Conservation (phyloP, 305 asterid species). For the Fraxinus sp. region DNA sequence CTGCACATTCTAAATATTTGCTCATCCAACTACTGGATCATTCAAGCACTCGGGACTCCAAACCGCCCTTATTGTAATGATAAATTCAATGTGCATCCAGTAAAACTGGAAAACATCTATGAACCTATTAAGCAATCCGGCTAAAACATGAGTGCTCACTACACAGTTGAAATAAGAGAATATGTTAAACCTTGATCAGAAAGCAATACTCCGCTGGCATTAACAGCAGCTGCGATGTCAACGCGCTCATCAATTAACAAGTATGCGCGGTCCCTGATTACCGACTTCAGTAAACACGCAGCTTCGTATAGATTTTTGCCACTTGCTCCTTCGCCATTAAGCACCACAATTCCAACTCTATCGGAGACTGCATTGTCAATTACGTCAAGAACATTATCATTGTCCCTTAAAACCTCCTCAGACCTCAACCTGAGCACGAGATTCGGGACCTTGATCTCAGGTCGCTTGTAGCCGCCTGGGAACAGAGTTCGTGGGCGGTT, state of each 20-base stretch:
- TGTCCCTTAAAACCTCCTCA: slow-evolving; percentile 52
- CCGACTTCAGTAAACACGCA: slow-evolving; percentile 79
- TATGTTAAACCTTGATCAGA: slow-evolving; percentile 75
- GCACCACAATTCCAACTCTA: slow-evolving; percentile 78
- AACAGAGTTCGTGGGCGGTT: slow-evolving; percentile 67
- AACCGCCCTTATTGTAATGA: neutral
- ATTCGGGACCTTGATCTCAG: slow-evolving; percentile 79
- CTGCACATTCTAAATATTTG: neutral
- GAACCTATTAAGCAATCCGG: neutral
- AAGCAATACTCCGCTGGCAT: slow-evolving; percentile 86
- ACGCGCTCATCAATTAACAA: slow-evolving; percentile 86
- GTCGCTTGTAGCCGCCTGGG: slow-evolving; percentile 98
- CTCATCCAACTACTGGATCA: neutral
- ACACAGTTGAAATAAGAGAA: neutral
- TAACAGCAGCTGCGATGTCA: slow-evolving; percentile 82
- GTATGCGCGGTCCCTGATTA: slow-evolving; percentile 76
- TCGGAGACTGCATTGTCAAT: slow-evolving; percentile 64
- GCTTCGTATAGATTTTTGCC: slow-evolving; percentile 81
- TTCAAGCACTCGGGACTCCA: neutral
- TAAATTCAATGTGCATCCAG: neutral
- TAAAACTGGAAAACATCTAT: neutral
- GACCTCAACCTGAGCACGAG: slow-evolving; percentile 59
- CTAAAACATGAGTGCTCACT: neutral
- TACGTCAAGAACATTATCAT: slow-evolving; percentile 42
- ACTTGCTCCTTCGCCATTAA: slow-evolving; percentile 58